Evolutionary conservation across 495 filamentous ascomycete species (phyloP).

Genomic region (Aspergillus asperescens): DNA sequence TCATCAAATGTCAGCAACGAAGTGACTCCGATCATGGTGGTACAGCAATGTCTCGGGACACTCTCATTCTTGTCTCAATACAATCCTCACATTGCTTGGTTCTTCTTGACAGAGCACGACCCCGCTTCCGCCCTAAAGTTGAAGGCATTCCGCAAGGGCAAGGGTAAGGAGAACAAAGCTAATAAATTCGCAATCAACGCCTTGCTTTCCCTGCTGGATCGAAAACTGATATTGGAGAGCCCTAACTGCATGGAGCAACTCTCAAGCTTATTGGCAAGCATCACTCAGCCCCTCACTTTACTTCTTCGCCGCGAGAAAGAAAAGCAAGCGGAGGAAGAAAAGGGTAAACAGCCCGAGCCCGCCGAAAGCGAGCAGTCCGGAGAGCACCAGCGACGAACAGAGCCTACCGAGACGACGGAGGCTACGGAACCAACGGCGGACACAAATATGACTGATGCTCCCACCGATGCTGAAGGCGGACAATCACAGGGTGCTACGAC

Average conservation of each 20-base stretch:
- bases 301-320: slow-evolving; percentile 83
- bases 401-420: slow-evolving; percentile 23
- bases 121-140: slow-evolving; percentile 64
- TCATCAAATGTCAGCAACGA: slow-evolving; percentile 58
- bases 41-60: slow-evolving; percentile 86
- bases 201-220: slow-evolving; percentile 79
- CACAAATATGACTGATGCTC: slow-evolving; percentile 41
- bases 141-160: slow-evolving; percentile 74
- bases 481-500: slow-evolving; percentile 19
- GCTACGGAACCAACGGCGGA: slow-evolving; percentile 22
- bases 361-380: slow-evolving; percentile 22
- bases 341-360: slow-evolving; percentile 45
- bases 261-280: slow-evolving; percentile 75
- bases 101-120: slow-evolving; percentile 96
- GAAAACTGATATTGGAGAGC: slow-evolving; percentile 90
- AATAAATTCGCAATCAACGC: slow-evolving; percentile 90
- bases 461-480: slow-evolving; percentile 30
- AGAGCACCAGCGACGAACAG: slow-evolving; percentile 14
- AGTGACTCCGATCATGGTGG: slow-evolving; percentile 86
- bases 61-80: slow-evolving; percentile 74
- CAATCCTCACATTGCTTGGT: slow-evolving; percentile 78
- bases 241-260: slow-evolving; percentile 91
- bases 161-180: slow-evolving; percentile 76
- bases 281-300: slow-evolving; percentile 79
- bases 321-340: slow-evolving; percentile 54